Evolutionary conservation across 2,329 filamentous ascomycete species (phyloP).

Genomic region (Pseudogymnoascus verrucosus): DNA sequence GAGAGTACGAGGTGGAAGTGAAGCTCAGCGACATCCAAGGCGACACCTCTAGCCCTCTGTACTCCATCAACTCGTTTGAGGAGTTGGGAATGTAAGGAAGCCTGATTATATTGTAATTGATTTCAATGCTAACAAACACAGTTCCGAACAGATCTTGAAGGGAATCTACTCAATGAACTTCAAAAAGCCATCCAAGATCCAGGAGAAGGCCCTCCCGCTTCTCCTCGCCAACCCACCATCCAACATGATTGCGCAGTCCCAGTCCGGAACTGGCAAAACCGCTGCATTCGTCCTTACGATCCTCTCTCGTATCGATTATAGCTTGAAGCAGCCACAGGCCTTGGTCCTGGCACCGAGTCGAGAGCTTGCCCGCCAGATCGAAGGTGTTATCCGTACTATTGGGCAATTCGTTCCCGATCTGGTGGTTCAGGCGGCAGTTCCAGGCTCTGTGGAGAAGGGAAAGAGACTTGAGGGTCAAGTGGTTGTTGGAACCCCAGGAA

Average conservation of each 20-base stretch:
- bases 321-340: conserved; percentile 66
- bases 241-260: conserved; percentile 98
- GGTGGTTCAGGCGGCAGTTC: conserved; percentile 73
- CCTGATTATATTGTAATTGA: neutral
- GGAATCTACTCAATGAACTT: conserved; percentile 79
- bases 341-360: conserved; percentile 85
- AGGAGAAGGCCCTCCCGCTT: conserved; percentile 86
- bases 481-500: conserved; percentile 89
- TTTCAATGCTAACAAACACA: conserved; percentile 22
- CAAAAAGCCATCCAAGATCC: conserved; percentile 93
- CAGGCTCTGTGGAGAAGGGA: conserved; percentile 63
- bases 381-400: conserved; percentile 75
- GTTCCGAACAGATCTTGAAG: conserved; percentile 59
- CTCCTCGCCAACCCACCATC: conserved; percentile 78
- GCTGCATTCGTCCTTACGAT: conserved; percentile 93
- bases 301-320: conserved; percentile 75
- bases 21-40: conserved; percentile 84
- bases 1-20: conserved; percentile 79
- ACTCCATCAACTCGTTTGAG: conserved; percentile 75
- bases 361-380: conserved; percentile 90
- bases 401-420: conserved; percentile 75
- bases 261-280: conserved; percentile 97
- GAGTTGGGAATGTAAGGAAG: conserved; percentile 71
- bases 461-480: conserved; percentile 66
- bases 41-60: conserved; percentile 79